Conservation (phyloP, 805 yeast genomes). For the Saturnispora sekii region DNA sequence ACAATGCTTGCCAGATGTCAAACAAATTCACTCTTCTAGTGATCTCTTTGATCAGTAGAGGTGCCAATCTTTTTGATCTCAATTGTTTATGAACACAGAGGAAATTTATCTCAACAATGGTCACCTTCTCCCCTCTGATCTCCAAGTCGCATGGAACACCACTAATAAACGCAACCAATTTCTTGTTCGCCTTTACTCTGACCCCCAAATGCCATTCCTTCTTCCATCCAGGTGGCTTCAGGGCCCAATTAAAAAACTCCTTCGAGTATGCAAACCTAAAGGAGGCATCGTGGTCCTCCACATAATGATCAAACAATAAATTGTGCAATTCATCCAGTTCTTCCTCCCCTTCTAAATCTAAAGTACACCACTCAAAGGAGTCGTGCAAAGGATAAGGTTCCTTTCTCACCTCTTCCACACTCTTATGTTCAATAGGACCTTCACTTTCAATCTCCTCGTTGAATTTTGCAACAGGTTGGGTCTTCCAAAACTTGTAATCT, state of each 20-base stretch:
- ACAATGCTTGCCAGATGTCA: constrained; percentile 91
- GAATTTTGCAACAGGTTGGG: constrained; percentile 85
- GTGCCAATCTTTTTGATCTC: constrained; percentile 89
- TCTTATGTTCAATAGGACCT: constrained; percentile 76
- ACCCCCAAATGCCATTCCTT: constrained; percentile 91
- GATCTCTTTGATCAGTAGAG: constrained; percentile 86
- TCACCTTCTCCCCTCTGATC: constrained; percentile 39
- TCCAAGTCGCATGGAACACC: constrained; percentile 73
- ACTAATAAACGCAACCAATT: constrained; percentile 84
- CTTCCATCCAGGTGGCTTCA: constrained; percentile 88
- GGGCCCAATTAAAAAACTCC: constrained; percentile 84
- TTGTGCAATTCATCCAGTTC: constrained; percentile 72
- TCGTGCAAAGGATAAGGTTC: constrained; percentile 60
- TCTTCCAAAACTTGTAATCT: constrained; percentile 94
- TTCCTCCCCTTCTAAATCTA: constrained; percentile 47
- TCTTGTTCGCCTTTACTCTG: constrained; percentile 64
- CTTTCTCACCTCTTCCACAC: constrained; percentile 61
- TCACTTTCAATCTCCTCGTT: constrained; percentile 53
- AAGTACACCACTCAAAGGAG: constrained; percentile 83
- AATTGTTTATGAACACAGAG: constrained; percentile 90
- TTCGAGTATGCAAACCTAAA: constrained; percentile 85
- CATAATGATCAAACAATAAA: constrained; percentile 80
- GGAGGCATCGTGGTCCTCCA: constrained; percentile 87
- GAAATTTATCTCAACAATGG: constrained; percentile 85
- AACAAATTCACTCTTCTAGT: constrained; percentile 82